These are phyloP conservation scores for Ogataea sp. DNA, from an alignment of 805 yeast species.

Conservation along the genomic window DNA sequence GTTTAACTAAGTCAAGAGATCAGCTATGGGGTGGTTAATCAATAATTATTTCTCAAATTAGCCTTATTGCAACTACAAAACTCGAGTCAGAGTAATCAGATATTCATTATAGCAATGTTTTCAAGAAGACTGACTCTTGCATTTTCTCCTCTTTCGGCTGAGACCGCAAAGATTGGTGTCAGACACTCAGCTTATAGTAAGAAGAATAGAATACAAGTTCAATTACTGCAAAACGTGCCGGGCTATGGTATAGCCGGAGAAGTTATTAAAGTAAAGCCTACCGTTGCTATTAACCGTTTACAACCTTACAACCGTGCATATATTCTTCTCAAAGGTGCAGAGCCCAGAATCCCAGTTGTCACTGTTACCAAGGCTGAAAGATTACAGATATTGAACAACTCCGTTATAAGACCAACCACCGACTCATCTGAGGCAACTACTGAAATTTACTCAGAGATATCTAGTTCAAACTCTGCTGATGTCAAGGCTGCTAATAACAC, in stretches of 20 bases:
- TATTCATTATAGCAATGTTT: constrained; percentile 1
- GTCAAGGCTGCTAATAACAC: constrained; percentile 18
- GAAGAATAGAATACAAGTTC: constrained; percentile 59
- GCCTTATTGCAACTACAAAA: too few relatives aligned
- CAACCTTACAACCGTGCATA: constrained; percentile 70
- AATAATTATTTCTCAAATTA: too few relatives aligned
- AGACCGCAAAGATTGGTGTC: constrained; percentile 19
- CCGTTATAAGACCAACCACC: background rate
- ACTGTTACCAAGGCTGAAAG: constrained; percentile 6
- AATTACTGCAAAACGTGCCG: constrained; percentile 61
- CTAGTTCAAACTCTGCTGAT: background rate
- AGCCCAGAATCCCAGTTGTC: constrained; percentile 26
- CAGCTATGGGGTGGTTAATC: too few relatives aligned
- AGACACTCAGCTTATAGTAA: constrained; percentile 40
- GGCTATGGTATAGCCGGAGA: constrained; percentile 65
- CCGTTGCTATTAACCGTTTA: constrained; percentile 72
- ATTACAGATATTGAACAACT: background rate
- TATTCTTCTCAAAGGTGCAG: constrained; percentile 28
- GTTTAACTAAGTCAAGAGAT: too few relatives aligned
- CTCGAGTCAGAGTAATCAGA: too few relatives aligned
- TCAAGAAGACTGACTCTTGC: background rate
- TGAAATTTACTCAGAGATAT: background rate
- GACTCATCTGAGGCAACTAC: too few relatives aligned
- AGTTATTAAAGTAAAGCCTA: constrained; percentile 66
- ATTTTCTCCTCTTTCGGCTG: constrained; percentile 5